Conservation (phyloP, 2,329 filamentous ascomycete genomes). For the Aspergillus pseudonomiae region DNA sequence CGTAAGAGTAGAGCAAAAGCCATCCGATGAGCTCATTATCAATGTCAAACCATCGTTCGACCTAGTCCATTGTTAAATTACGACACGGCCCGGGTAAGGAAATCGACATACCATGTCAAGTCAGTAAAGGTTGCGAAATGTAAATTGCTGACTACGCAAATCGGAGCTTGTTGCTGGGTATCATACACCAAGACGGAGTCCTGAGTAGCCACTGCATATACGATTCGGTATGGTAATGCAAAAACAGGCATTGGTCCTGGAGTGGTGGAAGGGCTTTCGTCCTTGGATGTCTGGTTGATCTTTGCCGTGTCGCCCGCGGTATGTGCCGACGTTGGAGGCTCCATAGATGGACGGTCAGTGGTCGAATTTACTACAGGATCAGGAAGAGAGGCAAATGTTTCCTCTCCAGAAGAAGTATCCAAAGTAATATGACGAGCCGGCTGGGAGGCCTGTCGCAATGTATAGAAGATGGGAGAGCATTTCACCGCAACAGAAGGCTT, state of each 20-base stretch:
- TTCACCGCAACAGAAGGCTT: slow-evolving; percentile 96
- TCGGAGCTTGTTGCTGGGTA: slow-evolving; percentile 90
- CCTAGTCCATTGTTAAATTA: slow-evolving; percentile 51
- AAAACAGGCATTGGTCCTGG: slow-evolving; percentile 69
- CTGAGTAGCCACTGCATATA: slow-evolving; percentile 96
- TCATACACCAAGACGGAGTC: slow-evolving; percentile 95
- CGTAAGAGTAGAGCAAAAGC: slow-evolving; percentile 90
- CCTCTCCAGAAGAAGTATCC: slow-evolving; percentile 86
- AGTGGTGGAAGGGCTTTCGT: slow-evolving; percentile 52
- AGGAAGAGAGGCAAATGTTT: slow-evolving; percentile 79
- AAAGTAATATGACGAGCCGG: slow-evolving; percentile 88
- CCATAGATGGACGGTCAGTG: slow-evolving; percentile 64
- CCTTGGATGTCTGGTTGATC: slow-evolving; percentile 57
- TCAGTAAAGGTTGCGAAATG: slow-evolving; percentile 98
- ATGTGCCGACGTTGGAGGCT: slow-evolving; percentile 64
- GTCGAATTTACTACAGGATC: slow-evolving; percentile 69
- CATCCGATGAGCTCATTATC: slow-evolving; percentile 95
- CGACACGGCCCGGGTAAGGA: neutral
- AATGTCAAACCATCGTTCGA: slow-evolving; percentile 76
- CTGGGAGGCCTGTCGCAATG: slow-evolving; percentile 68
- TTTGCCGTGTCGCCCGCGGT: slow-evolving; percentile 54
- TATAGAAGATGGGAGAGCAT: slow-evolving; percentile 90
- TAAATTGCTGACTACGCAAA: slow-evolving; percentile 94
- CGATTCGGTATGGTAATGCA: slow-evolving; percentile 84
- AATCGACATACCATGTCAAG: slow-evolving; percentile 75